Evolutionary conservation across 2,329 filamentous ascomycete genomes (phyloP), one percentile per base, ranked within the genome.

Genomic region (Alternaria panax): DNA sequence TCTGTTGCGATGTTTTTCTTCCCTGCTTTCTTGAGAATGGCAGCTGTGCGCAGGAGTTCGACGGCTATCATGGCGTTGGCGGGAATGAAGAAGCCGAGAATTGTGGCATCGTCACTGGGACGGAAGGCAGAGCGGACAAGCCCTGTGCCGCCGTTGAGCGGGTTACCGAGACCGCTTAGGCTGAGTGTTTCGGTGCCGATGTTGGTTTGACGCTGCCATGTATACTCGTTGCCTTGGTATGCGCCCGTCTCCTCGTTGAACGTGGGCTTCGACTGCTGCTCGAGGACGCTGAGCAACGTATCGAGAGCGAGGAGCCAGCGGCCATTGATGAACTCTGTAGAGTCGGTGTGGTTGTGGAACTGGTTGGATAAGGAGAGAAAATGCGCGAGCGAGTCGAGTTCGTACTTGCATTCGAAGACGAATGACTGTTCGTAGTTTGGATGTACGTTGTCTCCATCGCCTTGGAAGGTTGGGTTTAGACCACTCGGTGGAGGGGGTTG

Each of bases 381-480:
- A 74, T 96, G 90, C 0, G 93, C 95, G 0, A 99, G 84, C 8
- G 93, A 97, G 80, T 99, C 95, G 22, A 99, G 88, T 81, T 99
- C 95, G 79, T 98, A 99, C 80, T 99, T 99, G 86, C 95, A 99
- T 79, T 99, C 95, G 66, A 97, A 99, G 4, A 99, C 95, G 48
- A 89, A 86, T 0, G 84, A 87, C 0, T 90, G 90, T 72, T 98
- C 93, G 74, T 96, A 98, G 0, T 84, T 83, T 0, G 95, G 95
- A 70, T 97, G 92, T 0, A 99, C 95, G 8, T 76, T 79, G 73
- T 99, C 95, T 20, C 90, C 86, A 75, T 97, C 92, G 3, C 92
- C 92, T 71, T 94, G 97, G 69, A 86, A 85, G 16, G 88, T 89
- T 6, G 90, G 82, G 4, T 84, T 80, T 1, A 98, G 83, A 16